Conservation (phyloP, 352 stramenopile genomes). For the Lagenidium giganteum region DNA sequence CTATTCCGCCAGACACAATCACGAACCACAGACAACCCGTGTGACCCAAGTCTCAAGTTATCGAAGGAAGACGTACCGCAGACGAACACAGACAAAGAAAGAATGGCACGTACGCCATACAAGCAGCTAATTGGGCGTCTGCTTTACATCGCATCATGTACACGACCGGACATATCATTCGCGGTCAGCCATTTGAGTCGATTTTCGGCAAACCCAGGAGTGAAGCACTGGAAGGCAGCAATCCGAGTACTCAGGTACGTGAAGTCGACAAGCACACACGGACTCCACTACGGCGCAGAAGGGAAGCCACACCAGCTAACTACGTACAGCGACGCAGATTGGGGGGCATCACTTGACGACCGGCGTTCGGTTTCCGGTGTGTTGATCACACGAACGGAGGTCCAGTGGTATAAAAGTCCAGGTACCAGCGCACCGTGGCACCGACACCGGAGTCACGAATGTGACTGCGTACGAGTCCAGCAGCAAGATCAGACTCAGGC, state of each 20-base stretch:
- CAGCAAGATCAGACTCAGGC: no score
- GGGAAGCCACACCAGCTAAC: no score
- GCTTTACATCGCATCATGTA: constrained; percentile 1
- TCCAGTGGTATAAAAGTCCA: no score
- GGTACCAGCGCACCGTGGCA: no score
- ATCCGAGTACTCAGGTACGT: constrained; percentile 2
- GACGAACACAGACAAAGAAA: background rate
- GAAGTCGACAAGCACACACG: background rate
- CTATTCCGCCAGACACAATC: background rate
- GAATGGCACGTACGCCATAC: constrained; percentile 1
- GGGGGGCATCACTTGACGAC: no score
- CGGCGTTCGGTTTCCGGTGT: no score
- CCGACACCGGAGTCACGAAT: no score
- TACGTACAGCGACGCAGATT: no score
- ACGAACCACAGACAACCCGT: background rate
- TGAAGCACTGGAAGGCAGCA: constrained; percentile 8
- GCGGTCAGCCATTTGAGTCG: constrained; percentile 5
- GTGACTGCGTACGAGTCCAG: no score
- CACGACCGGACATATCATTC: constrained; percentile 3
- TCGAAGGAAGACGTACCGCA: background rate
- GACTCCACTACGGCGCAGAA: no score
- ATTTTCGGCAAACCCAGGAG: constrained; percentile 10
- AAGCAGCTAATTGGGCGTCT: background rate
- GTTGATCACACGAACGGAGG: no score
- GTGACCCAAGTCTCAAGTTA: background rate